A percentile compares a stretch with the other conserved stretches of the same genome.
Conservation (phyloP, 2,329 filamentous ascomycete species). For the Neoarthrinium moseri region DNA sequence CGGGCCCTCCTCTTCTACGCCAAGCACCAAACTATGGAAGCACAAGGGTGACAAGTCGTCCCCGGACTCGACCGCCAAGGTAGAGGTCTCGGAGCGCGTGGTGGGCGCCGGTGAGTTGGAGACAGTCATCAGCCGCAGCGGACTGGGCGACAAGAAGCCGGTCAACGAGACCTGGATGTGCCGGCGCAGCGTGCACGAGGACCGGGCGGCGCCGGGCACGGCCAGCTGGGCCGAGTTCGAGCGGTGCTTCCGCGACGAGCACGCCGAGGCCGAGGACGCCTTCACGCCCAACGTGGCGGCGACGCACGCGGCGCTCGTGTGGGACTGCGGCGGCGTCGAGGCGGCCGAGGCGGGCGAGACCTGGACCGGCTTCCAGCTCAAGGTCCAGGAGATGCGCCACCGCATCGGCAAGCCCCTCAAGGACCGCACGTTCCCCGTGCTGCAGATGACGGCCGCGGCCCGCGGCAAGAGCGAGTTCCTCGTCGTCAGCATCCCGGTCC, state of each 20-base stretch:
- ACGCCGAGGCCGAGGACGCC: slow-evolving; percentile 53
- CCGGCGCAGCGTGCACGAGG: slow-evolving; percentile 60
- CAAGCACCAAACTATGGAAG: slow-evolving; percentile 47
- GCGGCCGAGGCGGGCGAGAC: slow-evolving; percentile 32
- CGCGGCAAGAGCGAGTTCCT: slow-evolving; percentile 43
- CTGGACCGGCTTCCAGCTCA: slow-evolving; percentile 49
- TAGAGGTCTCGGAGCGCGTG: slow-evolving; percentile 53
- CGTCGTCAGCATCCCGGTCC: slow-evolving; percentile 56
- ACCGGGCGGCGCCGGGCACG: slow-evolving; percentile 48
- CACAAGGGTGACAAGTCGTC: slow-evolving; percentile 48
- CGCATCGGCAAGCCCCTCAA: slow-evolving; percentile 55
- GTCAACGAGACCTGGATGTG: slow-evolving; percentile 60
- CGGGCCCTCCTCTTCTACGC: slow-evolving; percentile 23
- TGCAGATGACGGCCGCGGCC: slow-evolving; percentile 53
- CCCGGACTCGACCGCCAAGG: slow-evolving; percentile 44
- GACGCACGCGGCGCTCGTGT: slow-evolving; percentile 41
- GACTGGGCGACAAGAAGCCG: slow-evolving; percentile 1
- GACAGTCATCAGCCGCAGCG: slow-evolving; percentile 24
- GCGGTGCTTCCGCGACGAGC: slow-evolving; percentile 54
- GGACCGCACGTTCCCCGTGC: slow-evolving; percentile 64
- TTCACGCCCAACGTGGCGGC: slow-evolving; percentile 58
- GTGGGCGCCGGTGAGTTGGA: slow-evolving; percentile 44
- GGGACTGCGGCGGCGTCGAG: slow-evolving; percentile 43
- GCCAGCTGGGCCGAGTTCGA: slow-evolving; percentile 66
- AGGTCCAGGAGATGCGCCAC: slow-evolving; percentile 66